Evolutionary conservation across 768 basidiomycete genomes (phyloP), one percentile per base, ranked within the genome.

Genomic region (Leucogyrophana mollusca): DNA sequence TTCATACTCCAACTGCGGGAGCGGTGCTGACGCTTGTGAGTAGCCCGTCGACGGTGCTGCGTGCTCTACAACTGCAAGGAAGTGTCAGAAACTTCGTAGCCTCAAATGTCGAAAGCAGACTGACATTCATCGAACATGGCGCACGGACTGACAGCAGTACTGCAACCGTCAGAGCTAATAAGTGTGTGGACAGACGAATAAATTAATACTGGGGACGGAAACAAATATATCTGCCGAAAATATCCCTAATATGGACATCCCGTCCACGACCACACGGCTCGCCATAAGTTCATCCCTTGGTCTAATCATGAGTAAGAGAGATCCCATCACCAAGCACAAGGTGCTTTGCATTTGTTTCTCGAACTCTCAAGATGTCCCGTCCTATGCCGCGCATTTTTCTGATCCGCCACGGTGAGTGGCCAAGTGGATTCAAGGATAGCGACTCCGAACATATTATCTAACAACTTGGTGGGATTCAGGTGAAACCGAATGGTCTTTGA

Each of bases 401-500:
- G 38, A 73, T 93, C 55, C 79, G 90, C 50, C 90, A 94, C 62
- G 91, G 87, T 83, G 56, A 58, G 55, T 49, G 17, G 40, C 39
- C 17, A 14, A 30, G 13, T 30, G 17, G 27, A 23, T 23, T 10
- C n/a, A 40, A 33, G 18, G 4, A 46, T 46, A 33, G 7, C n/a
- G 0, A 30, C 27, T 13, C 27, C 13, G 27, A 30, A 6, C 27
- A 30, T 13, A 30, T n/a, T n/a, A n/a, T 30, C 6, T 30, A 30
- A 30, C 27, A 30, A 30, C 13, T 13, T 7, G 13, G 7, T 30
- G 27, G 27, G 0, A 16, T 17, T 9, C 44, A 91, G 89, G 92
- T 24, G 88, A 96, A 72, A 97, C 94, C 2, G 94, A 94, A 63
- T 97, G 94, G 93, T 90, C 90, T 14, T 58, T 86, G 35, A 93